phyloP scores from a whole-genome alignment of 75 land plant species.

The Pinus taeda region DNA sequence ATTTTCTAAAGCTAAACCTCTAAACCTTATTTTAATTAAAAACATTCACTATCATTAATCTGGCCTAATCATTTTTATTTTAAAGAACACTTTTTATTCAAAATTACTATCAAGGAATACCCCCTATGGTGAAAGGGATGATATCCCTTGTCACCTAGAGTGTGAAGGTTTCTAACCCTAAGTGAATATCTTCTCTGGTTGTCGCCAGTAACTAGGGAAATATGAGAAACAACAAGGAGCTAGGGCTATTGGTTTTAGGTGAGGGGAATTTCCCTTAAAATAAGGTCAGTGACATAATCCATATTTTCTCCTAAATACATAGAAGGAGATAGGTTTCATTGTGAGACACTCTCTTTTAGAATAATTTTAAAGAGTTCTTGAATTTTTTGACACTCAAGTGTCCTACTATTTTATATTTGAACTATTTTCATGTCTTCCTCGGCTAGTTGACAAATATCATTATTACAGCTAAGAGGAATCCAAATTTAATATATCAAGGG shows the following conservation, averaged over 20 bases:
- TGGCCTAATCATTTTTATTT: too few relatives aligned
- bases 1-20: too few relatives aligned
- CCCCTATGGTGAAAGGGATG: too few relatives aligned
- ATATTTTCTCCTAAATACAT: constrained; percentile 63
- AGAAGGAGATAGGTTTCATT: constrained; percentile 70
- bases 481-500: constrained; percentile 15
- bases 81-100: too few relatives aligned
- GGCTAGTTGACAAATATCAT: constrained; percentile 36
- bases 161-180: too few relatives aligned
- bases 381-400: constrained; percentile 57
- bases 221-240: constrained; percentile 23
- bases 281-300: constrained; percentile 58
- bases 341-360: constrained; percentile 75
- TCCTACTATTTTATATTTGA: constrained; percentile 48
- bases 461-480: constrained; percentile 12
- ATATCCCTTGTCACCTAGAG: too few relatives aligned
- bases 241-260: constrained; percentile 76
- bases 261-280: constrained; percentile 88
- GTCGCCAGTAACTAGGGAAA: too few relatives aligned
- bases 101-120: too few relatives aligned
- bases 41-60: too few relatives aligned
- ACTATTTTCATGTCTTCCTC: constrained; percentile 23
- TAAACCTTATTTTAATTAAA: too few relatives aligned
- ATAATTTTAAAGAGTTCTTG: constrained; percentile 72
- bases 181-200: too few relatives aligned